These are phyloP conservation scores for Globisporangium radiosum DNA, from an alignment of 352 stramenopile genomes.

Conservation along the genomic window DNA sequence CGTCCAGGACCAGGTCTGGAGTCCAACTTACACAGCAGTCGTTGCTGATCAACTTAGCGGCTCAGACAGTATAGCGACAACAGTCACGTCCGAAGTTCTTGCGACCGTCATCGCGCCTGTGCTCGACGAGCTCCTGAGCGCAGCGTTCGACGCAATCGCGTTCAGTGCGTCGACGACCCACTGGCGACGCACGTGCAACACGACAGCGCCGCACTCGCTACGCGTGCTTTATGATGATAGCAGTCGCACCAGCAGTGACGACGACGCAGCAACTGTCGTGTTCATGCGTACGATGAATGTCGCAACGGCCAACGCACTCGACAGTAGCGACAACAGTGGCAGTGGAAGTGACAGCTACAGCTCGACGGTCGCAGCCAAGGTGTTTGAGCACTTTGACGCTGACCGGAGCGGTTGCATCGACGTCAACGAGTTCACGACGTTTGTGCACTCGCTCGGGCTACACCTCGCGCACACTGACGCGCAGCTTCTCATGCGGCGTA, in stretches of 20 bases:
- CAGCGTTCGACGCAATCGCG: conserved; percentile 25
- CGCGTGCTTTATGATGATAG: conserved; percentile 6
- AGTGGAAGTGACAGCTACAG: conserved; percentile 1
- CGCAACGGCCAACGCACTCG: conserved; percentile 13
- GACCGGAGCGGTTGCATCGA: conserved; percentile 58
- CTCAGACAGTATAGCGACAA: background rate
- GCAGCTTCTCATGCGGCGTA: conserved; percentile 39
- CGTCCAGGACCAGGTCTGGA: conserved; percentile 52
- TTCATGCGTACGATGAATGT: conserved; percentile 46
- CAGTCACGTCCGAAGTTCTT: conserved; percentile 17
- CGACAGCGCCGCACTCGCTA: conserved; percentile 11
- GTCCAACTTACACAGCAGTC: conserved; percentile 10
- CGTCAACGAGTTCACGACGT: conserved; percentile 34
- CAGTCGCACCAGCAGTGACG: conserved; percentile 1
- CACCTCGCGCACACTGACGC: conserved; percentile 27
- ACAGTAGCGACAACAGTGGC: conserved; percentile 12
- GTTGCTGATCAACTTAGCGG: background rate
- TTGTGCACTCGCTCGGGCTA: conserved; percentile 41
- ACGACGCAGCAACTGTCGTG: conserved; percentile 22
- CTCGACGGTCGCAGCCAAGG: conserved; percentile 16
- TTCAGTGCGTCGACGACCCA: conserved; percentile 25
- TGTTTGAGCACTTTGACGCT: conserved; percentile 50
- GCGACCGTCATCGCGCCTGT: conserved; percentile 28
- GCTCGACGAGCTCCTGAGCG: conserved; percentile 33
- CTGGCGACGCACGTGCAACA: conserved; percentile 37